Evolutionary conservation across 1,284 basidiomycete genomes (phyloP).

Genomic region (Naganishia sp.): DNA sequence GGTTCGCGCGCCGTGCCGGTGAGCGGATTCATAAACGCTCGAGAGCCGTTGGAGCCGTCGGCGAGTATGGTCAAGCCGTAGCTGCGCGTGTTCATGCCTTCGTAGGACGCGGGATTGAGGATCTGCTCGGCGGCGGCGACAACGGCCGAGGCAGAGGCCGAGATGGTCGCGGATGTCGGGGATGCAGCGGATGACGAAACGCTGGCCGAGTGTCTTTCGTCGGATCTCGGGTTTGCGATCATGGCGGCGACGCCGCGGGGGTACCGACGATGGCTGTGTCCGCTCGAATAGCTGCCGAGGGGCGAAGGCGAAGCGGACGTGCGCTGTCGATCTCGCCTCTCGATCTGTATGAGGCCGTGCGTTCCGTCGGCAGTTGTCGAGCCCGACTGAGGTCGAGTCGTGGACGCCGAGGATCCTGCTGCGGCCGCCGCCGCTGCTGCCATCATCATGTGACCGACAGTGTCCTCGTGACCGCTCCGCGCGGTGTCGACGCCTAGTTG

Average conservation of each 20-base stretch:
- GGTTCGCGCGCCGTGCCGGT: conserved; percentile 19
- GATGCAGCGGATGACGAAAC: conserved; percentile 8
- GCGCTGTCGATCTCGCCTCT: conserved; percentile 20
- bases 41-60: conserved; percentile 23
- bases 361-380: background rate
- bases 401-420: background rate
- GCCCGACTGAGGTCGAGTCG: background rate
- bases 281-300: background rate
- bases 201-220: conserved; percentile 11
- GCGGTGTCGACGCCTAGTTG: no score
- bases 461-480: no score
- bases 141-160: background rate
- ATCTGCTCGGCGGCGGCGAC: conserved; percentile 16
- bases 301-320: conserved; percentile 8
- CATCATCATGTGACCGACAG: background rate
- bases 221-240: background rate
- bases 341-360: background rate
- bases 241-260: background rate
- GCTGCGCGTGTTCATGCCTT: conserved; percentile 28
- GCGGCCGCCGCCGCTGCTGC: background rate
- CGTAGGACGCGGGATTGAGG: conserved; percentile 16
- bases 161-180: background rate
- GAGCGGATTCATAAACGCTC: conserved; percentile 24
- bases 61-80: conserved; percentile 26
- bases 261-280: background rate